Evolutionary conservation across 1,139 yeast genomes (phyloP), one percentile per base, ranked within the genome.

Genomic region (Suhomyces choctaworum): DNA sequence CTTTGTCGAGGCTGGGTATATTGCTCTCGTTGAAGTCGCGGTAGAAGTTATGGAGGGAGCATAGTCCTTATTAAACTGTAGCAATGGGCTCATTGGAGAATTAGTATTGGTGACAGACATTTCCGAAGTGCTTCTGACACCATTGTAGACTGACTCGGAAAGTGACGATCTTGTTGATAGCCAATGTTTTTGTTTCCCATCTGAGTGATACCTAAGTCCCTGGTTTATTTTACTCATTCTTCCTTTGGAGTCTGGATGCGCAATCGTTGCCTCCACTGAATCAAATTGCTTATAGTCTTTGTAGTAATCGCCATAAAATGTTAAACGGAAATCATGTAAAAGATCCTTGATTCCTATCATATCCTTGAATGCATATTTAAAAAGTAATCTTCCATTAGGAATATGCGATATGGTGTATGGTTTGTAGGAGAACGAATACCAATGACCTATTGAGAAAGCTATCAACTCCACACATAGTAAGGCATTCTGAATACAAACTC

Each of bases 111-210:
- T 16, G 12, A 62, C 61, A 37, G 48, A 49, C n/a, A 52, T 45
- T 38, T 59, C 66, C 19, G 64, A 56, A 1, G 66, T 60, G 36
- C 64, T 60, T 27, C 50, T 50, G 9, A 59, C 41, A 2, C 42
- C 42, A 11, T 39, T 42, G 7, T 48, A 26, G 17, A 47, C 35
- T 9, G 42, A 39, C 29, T 46, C 46, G 5, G 22, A 11, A 6
- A 9, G 11, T 22, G 45, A 50, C 10, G 41, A 46, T 25, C 17
- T 20, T 11, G 25, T 64, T 0, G 87, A 84, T 6, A 92, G 62
- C 97, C 97, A 92, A 55, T 89, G 89, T 48, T 86, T 87, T 19
- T 78, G 79, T 36, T 76, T 74, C 0, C 97, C 97, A 32, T 87
- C 85, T 37, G 78, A 75, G 29, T 80, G 78, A 55, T 88, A 89